Evolutionary conservation across 768 basidiomycete species (phyloP).

Genomic region (Amanita subjunquillea): DNA sequence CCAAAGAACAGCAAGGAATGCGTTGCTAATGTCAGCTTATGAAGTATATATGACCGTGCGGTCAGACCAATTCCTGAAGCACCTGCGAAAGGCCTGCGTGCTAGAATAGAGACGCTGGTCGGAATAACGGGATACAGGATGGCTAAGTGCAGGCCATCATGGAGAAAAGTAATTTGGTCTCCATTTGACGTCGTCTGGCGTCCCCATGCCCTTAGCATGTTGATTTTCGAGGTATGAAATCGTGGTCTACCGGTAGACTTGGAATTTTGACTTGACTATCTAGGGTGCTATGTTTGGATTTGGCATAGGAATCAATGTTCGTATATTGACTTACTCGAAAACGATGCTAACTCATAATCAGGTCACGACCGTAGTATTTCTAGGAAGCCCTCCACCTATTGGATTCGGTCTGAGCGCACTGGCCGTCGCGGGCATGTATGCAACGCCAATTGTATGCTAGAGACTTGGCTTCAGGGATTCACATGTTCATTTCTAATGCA

Average conservation of each 20-base stretch:
- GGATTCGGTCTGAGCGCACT: conserved; percentile 44
- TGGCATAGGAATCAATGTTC: conserved; percentile 50
- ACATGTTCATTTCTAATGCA: background rate
- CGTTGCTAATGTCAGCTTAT: background rate
- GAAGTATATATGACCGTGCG: conserved; percentile 56
- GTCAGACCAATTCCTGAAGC: conserved; percentile 36
- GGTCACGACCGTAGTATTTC: conserved; percentile 59
- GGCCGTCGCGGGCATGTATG: conserved; percentile 42
- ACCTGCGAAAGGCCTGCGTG: conserved; percentile 29
- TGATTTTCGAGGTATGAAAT: conserved; percentile 38
- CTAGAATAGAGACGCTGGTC: conserved; percentile 49
- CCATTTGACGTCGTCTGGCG: conserved; percentile 50
- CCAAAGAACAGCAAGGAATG: background rate
- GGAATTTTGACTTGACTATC: background rate
- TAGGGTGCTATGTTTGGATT: conserved; percentile 54
- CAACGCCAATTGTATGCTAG: conserved; percentile 39
- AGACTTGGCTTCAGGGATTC: background rate
- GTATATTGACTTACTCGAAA: background rate
- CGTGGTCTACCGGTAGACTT: background rate
- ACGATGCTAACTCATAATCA: conserved; percentile 12
- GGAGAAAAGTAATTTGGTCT: conserved; percentile 32
- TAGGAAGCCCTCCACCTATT: conserved; percentile 40
- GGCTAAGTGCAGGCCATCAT: conserved; percentile 43
- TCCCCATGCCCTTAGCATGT: conserved; percentile 43
- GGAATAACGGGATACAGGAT: conserved; percentile 53